phyloP scores from a whole-genome alignment of 768 basidiomycete genomes.

The Naganishia vaughanmartiniae region DNA sequence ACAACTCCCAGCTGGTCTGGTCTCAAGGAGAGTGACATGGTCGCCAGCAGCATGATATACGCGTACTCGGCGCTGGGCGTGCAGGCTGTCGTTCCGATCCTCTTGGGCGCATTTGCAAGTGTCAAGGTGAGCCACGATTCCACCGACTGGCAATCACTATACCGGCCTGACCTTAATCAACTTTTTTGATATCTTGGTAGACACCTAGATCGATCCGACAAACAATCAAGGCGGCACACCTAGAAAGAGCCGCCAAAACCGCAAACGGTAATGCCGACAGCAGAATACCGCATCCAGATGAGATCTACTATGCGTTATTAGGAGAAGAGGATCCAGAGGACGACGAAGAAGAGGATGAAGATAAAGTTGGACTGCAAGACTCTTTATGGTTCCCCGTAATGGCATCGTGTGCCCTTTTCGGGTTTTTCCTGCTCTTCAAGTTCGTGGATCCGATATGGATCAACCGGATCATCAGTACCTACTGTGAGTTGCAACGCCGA shows the following conservation, averaged over 20 bases:
- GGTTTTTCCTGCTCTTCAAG: constrained; percentile 68
- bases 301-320: background rate
- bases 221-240: background rate
- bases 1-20: constrained; percentile 13
- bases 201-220: constrained; percentile 33
- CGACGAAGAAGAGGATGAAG: constrained; percentile 62
- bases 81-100: constrained; percentile 47
- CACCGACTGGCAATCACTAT: background rate
- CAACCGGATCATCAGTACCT: constrained; percentile 66
- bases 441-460: constrained; percentile 77
- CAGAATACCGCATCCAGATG: constrained; percentile 21
- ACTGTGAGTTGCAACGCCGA: constrained; percentile 44
- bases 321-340: constrained; percentile 35
- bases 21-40: background rate
- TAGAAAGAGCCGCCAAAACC: background rate
- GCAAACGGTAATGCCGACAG: background rate
- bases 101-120: constrained; percentile 48
- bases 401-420: constrained; percentile 67
- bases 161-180: too few relatives aligned
- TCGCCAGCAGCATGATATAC: constrained; percentile 13
- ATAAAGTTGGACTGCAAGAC: constrained; percentile 53
- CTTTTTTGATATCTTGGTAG: constrained; percentile 13
- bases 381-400: constrained; percentile 51
- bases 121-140: constrained; percentile 40
- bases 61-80: constrained; percentile 38